Evolutionary conservation across 1,139 yeast genomes (phyloP).

Genomic region (Magnusiomyces suaveolens): DNA sequence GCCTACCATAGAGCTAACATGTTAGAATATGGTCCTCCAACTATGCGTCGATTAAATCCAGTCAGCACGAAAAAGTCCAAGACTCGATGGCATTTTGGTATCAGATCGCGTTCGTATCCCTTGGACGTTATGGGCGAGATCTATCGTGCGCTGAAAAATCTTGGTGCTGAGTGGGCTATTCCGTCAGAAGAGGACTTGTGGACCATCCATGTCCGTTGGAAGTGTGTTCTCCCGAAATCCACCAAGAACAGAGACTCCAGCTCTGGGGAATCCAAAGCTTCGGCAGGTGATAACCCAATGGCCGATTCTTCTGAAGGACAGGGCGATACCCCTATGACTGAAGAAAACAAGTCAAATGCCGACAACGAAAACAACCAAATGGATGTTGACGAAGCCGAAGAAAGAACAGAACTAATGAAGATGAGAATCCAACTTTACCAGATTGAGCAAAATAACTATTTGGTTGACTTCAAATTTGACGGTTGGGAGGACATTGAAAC

Average conservation of each 20-base stretch:
- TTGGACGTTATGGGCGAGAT: slow-evolving; percentile 98
- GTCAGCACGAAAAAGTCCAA: slow-evolving; percentile 75
- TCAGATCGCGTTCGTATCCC: slow-evolving; percentile 91
- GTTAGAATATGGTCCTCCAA: slow-evolving; percentile 39
- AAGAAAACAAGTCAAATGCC: neutral
- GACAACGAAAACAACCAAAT: neutral
- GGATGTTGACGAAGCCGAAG: slow-evolving; percentile 13
- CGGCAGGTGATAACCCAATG: slow-evolving; percentile 6
- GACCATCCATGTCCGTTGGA: slow-evolving; percentile 97
- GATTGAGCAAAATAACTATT: slow-evolving; percentile 86
- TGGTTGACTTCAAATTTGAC: slow-evolving; percentile 94
- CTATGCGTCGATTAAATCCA: slow-evolving; percentile 52
- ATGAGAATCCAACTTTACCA: slow-evolving; percentile 96
- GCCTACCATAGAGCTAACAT: slow-evolving; percentile 90
- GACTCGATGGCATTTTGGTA: slow-evolving; percentile 98
- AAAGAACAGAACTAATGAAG: slow-evolving; percentile 73
- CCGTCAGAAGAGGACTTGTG: slow-evolving; percentile 83
- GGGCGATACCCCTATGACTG: neutral
- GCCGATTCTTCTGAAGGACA: neutral
- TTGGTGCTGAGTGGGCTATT: slow-evolving; percentile 96
- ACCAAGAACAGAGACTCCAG: slow-evolving; percentile 13
- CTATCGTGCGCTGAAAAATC: slow-evolving; percentile 80
- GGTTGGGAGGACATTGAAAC: slow-evolving; percentile 62
- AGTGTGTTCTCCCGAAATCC: slow-evolving; percentile 46
- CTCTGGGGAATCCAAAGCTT: neutral